Percentiles rank a stretch among this genome's conserved stretches.
Evolutionary conservation across 176 grass and related monocot genomes (phyloP).

Genomic region (Musa itinerans): DNA sequence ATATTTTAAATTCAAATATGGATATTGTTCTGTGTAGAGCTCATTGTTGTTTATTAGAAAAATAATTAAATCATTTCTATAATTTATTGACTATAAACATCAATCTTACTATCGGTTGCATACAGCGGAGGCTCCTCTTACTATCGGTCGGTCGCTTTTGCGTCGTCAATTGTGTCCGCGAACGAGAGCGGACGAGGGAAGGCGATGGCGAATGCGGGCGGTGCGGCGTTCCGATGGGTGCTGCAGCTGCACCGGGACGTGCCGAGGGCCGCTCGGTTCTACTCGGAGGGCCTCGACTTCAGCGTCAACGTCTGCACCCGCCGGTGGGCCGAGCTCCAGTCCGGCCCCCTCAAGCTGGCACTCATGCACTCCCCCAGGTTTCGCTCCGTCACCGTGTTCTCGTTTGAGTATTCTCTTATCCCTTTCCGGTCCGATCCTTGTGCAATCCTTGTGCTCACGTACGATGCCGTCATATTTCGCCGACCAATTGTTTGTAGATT

Average conservation of each 20-base stretch:
- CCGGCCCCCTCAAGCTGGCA: slow-evolving; percentile 76
- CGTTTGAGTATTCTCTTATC: too few species aligned
- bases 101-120: too few species aligned
- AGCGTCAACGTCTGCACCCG: slow-evolving; percentile 62
- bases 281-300: slow-evolving; percentile 68
- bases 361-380: slow-evolving; percentile 79
- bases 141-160: too few species aligned
- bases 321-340: slow-evolving; percentile 91
- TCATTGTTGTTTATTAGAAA: too few species aligned
- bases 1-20: too few species aligned
- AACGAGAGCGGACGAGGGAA: background rate
- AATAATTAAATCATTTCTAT: too few species aligned
- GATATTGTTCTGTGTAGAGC: too few species aligned
- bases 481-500: background rate
- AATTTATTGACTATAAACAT: too few species aligned
- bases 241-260: slow-evolving; percentile 81
- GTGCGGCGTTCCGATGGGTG: slow-evolving; percentile 48
- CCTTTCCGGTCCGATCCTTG: background rate
- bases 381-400: too few species aligned
- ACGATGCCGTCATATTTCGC: background rate
- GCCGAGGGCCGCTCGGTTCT: slow-evolving; percentile 63
- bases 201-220: background rate
- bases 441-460: background rate
- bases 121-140: too few species aligned
- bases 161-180: too few species aligned